Percentiles rank a stretch among this genome's conserved stretches.
Conservation (phyloP, 139 green algal genomes). For the Coelastrella sp. region DNA sequence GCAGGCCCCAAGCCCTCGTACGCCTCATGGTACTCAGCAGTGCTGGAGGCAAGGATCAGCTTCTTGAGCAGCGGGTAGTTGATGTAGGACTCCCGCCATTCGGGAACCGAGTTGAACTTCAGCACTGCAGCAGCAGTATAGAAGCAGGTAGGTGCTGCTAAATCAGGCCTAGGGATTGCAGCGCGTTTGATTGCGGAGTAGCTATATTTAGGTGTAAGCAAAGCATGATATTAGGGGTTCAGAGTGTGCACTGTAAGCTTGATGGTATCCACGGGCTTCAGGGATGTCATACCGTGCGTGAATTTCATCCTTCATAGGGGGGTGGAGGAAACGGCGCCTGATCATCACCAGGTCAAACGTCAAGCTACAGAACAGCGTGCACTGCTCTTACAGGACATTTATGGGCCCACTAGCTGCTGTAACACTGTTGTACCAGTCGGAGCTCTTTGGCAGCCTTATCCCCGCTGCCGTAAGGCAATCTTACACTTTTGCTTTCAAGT, state of each 20-base stretch:
- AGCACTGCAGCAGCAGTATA: slow-evolving; percentile 54
- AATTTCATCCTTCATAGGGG: slow-evolving; percentile 62
- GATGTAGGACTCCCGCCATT: slow-evolving; percentile 76
- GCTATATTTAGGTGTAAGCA: too few relatives aligned
- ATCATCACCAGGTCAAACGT: too few relatives aligned
- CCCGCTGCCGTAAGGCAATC: background rate
- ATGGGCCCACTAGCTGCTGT: background rate
- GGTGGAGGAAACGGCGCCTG: too few relatives aligned
- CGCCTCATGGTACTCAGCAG: slow-evolving; percentile 32
- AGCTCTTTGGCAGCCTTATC: too few relatives aligned
- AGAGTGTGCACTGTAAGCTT: too few relatives aligned
- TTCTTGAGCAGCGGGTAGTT: slow-evolving; percentile 76
- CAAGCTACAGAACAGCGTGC: too few relatives aligned
- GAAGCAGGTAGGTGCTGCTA: slow-evolving; percentile 52
- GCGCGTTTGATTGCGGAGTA: too few relatives aligned
- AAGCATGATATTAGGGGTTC: too few relatives aligned
- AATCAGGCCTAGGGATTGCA: background rate
- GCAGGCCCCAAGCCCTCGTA: background rate
- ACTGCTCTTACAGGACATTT: too few relatives aligned
- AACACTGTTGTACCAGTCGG: background rate
- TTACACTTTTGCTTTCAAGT: background rate
- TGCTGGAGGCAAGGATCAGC: slow-evolving; percentile 62
- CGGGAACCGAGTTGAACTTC: slow-evolving; percentile 75
- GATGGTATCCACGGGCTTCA: too few relatives aligned
- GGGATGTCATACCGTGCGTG: slow-evolving; percentile 11